Evolutionary conservation across 768 basidiomycete species (phyloP).

Genomic region (Lactarius evosmus): DNA sequence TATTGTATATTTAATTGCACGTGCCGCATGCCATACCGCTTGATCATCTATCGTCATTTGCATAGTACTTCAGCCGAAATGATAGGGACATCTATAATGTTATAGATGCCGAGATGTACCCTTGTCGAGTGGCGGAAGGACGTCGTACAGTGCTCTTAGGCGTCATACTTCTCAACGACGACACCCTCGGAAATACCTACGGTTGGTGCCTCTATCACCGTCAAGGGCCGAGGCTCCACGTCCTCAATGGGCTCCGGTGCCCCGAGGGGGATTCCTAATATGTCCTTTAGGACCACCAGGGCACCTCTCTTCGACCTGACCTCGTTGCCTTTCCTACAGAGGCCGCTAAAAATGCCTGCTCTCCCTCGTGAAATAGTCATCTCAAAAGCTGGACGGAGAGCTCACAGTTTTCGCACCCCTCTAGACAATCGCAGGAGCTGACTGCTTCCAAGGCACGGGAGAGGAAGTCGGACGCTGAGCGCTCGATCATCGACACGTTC

Average conservation of each 20-base stretch:
- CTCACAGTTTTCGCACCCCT: conserved; percentile 72
- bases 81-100: neutral
- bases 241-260: conserved; percentile 34
- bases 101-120: neutral
- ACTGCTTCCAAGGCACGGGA: conserved; percentile 55
- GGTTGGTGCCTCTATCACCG: conserved; percentile 51
- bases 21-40: neutral
- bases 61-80: neutral
- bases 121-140: neutral
- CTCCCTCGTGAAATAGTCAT: neutral
- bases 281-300: conserved; percentile 54
- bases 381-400: neutral
- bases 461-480: conserved; percentile 53
- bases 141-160: neutral
- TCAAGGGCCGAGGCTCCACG: conserved; percentile 37
- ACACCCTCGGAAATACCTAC: conserved; percentile 38
- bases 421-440: conserved; percentile 58
- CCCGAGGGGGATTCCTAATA: conserved; percentile 47
- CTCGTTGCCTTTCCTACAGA: conserved; percentile 69
- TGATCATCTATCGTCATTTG: neutral
- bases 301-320: conserved; percentile 78
- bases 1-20: neutral
- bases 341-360: conserved; percentile 61
- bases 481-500: neutral
- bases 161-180: conserved; percentile 14